These are phyloP conservation scores for Phytopythium chamaehyphon DNA, from an alignment of 352 stramenopile species.

Conservation along the genomic window DNA sequence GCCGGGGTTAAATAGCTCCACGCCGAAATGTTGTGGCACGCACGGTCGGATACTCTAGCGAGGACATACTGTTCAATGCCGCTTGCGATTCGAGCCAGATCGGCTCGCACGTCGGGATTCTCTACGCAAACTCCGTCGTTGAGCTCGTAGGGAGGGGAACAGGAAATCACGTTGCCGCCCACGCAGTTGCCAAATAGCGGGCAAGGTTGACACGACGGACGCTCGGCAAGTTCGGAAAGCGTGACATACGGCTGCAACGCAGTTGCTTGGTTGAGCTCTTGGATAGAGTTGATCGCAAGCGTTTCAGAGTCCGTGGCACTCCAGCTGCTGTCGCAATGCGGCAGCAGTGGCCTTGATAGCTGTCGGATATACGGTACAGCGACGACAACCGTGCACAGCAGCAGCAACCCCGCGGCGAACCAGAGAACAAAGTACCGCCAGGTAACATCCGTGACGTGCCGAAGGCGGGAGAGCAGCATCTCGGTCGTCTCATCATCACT, in stretches of 20 bases:
- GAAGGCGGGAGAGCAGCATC: constrained; percentile 24
- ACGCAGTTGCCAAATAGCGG: constrained; percentile 58
- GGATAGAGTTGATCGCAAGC: constrained; percentile 10
- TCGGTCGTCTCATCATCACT: constrained; percentile 54
- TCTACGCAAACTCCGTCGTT: constrained; percentile 50
- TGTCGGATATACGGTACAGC: constrained; percentile 31
- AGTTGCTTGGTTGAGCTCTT: constrained; percentile 38
- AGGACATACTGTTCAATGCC: constrained; percentile 46
- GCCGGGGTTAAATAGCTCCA: constrained; percentile 17
- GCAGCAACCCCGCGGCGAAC: constrained; percentile 22
- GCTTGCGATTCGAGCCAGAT: constrained; percentile 36
- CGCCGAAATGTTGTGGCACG: constrained; percentile 28
- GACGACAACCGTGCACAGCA: constrained; percentile 41
- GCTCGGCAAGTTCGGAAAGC: constrained; percentile 8
- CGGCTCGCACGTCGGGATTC: constrained; percentile 41
- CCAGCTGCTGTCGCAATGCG: constrained; percentile 56
- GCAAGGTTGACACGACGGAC: constrained; percentile 38
- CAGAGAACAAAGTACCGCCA: constrained; percentile 35
- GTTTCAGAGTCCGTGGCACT: constrained; percentile 10
- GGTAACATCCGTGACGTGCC: constrained; percentile 32
- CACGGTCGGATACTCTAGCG: constrained; percentile 23
- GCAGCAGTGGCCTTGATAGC: constrained; percentile 26
- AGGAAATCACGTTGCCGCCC: constrained; percentile 42
- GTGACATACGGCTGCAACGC: constrained; percentile 47
- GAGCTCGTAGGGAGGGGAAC: constrained; percentile 41